These are phyloP conservation scores for Moesziomyces antarcticus DNA, from an alignment of 1,284 basidiomycete species.

Conservation along the genomic window DNA sequence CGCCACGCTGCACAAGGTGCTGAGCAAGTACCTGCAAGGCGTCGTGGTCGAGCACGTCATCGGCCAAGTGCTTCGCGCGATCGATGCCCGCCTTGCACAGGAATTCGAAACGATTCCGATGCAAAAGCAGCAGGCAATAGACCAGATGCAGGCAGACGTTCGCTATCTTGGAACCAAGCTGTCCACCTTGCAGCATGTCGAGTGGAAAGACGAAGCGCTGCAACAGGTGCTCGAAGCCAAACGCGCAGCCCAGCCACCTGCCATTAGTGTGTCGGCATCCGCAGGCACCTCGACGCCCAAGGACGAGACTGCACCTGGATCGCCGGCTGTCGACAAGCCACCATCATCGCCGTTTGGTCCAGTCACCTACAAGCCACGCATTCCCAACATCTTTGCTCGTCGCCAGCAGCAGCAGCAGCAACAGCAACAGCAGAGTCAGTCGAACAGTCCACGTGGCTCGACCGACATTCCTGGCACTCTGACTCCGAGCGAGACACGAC, in stretches of 20 bases:
- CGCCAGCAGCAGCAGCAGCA: conserved; percentile 35
- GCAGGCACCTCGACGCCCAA: conserved; percentile 28
- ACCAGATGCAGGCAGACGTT: conserved; percentile 46
- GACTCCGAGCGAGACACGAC: conserved; percentile 10
- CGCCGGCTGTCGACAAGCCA: conserved; percentile 32
- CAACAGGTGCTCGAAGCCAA: conserved; percentile 40
- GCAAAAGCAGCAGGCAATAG: conserved; percentile 31
- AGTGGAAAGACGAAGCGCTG: conserved; percentile 55
- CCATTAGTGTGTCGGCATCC: conserved; percentile 18
- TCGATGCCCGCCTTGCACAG: conserved; percentile 53
- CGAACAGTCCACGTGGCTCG: conserved; percentile 30
- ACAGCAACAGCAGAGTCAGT: conserved; percentile 26
- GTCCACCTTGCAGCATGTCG: conserved; percentile 46
- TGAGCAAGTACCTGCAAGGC: conserved; percentile 82
- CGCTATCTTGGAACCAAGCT: conserved; percentile 56
- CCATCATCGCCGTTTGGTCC: conserved; percentile 30
- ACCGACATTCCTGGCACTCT: conserved; percentile 17
- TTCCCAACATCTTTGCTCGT: conserved; percentile 47
- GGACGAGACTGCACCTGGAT: conserved; percentile 26
- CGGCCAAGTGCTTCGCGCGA: conserved; percentile 53
- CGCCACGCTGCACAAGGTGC: conserved; percentile 92
- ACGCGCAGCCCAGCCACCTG: conserved; percentile 13
- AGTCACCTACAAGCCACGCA: conserved; percentile 42
- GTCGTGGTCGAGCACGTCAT: conserved; percentile 56
- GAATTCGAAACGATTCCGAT: conserved; percentile 55